Conservation (phyloP, 371 early-diverging fungal species). For the Lichtheimia ramosa region DNA sequence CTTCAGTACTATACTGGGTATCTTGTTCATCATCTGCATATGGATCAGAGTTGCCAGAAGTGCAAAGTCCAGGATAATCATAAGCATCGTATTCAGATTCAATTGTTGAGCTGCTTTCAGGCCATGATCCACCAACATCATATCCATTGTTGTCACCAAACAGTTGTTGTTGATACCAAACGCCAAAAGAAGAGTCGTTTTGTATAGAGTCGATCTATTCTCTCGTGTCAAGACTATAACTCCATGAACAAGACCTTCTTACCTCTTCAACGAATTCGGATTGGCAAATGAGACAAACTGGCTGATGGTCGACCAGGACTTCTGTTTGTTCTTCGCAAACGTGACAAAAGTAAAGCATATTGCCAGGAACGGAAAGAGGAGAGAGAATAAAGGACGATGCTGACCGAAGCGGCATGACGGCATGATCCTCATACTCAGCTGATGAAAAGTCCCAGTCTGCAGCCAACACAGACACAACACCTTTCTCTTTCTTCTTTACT, state of each 20-base stretch:
- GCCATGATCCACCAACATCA: too few species aligned
- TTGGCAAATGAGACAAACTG: not conserved
- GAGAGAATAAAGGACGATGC: not conserved
- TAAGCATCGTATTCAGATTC: too few species aligned
- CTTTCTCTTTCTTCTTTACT: not conserved
- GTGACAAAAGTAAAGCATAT: constrained; percentile 7
- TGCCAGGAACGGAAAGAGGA: not conserved
- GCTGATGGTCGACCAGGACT: not conserved
- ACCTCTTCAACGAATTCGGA: constrained; percentile 12
- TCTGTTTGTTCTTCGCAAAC: not conserved
- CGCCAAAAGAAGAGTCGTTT: too few species aligned
- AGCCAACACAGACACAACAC: not conserved
- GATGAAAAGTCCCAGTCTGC: not conserved
- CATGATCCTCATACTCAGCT: not conserved
- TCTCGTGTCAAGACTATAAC: not conserved
- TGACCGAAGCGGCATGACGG: not conserved
- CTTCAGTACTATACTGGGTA: not conserved
- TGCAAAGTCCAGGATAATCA: too few species aligned
- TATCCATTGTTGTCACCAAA: too few species aligned
- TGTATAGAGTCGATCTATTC: too few species aligned
- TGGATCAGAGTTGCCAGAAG: not conserved
- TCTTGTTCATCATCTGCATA: not conserved
- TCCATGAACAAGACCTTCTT: not conserved
- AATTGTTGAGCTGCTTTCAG: too few species aligned
- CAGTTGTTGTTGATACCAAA: too few species aligned